phyloP scores from a whole-genome alignment of 1,284 basidiomycete species.

The Boletus calvinii region DNA sequence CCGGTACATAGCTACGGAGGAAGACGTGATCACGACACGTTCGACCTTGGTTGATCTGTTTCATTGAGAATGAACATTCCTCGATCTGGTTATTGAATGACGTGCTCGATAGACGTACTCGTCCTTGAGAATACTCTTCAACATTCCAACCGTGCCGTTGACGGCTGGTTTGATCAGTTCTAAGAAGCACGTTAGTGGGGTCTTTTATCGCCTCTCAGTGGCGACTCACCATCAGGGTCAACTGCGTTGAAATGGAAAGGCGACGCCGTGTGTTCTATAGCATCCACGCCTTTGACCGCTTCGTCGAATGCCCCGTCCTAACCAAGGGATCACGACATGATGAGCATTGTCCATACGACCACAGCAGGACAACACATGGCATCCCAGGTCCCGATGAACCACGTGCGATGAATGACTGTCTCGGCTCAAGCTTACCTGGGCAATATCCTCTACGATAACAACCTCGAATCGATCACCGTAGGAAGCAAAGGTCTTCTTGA shows the following conservation, averaged over 20 bases:
- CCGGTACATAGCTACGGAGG: conserved; percentile 50
- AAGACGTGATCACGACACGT: conserved; percentile 67
- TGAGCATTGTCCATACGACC: neutral
- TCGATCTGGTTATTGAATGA: neutral
- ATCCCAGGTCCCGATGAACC: neutral
- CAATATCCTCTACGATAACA: conserved; percentile 47
- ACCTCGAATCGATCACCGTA: conserved; percentile 46
- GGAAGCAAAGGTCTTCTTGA: conserved; percentile 39
- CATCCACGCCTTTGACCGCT: conserved; percentile 62
- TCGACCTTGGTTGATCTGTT: conserved; percentile 44
- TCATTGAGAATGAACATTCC: neutral
- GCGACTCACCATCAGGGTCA: conserved; percentile 38
- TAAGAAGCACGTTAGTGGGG: conserved; percentile 5
- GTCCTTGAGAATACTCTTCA: conserved; percentile 52
- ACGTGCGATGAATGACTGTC: neutral
- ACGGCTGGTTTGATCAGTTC: conserved; percentile 64
- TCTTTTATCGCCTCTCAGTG: neutral
- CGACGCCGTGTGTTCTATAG: conserved; percentile 53
- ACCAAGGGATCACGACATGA: neutral
- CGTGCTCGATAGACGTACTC: conserved; percentile 34
- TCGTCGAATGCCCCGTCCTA: conserved; percentile 63
- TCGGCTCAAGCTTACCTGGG: conserved; percentile 31
- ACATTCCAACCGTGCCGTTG: conserved; percentile 57
- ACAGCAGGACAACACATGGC: neutral
- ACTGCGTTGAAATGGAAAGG: conserved; percentile 41